phyloP scores from a whole-genome alignment of 2,329 filamentous ascomycete genomes.

The Xylariaceae sp. region DNA sequence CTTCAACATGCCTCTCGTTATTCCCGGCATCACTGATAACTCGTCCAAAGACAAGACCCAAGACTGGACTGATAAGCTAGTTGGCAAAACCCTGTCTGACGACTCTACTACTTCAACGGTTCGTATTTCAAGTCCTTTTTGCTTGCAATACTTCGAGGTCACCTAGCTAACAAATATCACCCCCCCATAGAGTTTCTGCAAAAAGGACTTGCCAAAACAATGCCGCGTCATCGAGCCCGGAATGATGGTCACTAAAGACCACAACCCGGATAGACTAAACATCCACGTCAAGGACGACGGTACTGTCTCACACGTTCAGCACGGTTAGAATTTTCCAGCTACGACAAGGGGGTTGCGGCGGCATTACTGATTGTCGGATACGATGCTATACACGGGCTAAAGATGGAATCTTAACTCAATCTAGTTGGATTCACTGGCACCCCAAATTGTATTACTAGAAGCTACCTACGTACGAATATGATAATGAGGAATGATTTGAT shows the following conservation, averaged over 20 bases:
- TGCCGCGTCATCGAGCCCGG: constrained; percentile 63
- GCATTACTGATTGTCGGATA: background rate
- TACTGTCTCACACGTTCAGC: constrained; percentile 63
- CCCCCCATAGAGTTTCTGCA: constrained; percentile 61
- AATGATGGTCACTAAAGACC: constrained; percentile 64
- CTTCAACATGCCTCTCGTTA: constrained; percentile 69
- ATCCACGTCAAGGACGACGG: constrained; percentile 65
- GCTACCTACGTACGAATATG: no score
- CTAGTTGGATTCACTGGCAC: no score
- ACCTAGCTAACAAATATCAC: background rate
- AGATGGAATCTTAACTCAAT: no score
- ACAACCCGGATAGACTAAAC: constrained; percentile 60
- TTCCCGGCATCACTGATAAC: constrained; percentile 60
- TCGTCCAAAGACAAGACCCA: constrained; percentile 51
- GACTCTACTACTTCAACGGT: constrained; percentile 59
- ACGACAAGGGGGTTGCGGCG: background rate
- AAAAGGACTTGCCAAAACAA: constrained; percentile 62
- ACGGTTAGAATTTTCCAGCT: constrained; percentile 49
- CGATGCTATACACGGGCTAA: background rate
- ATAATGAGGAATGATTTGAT: no score
- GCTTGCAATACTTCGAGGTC: background rate
- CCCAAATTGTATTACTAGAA: no score
- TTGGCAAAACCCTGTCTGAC: constrained; percentile 67
- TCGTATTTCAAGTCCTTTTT: constrained; percentile 34
- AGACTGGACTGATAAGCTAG: constrained; percentile 66